These are phyloP conservation scores for Pharnaceum exiguum DNA, from an alignment of 148 eudicot genomes.

Conservation along the genomic window DNA sequence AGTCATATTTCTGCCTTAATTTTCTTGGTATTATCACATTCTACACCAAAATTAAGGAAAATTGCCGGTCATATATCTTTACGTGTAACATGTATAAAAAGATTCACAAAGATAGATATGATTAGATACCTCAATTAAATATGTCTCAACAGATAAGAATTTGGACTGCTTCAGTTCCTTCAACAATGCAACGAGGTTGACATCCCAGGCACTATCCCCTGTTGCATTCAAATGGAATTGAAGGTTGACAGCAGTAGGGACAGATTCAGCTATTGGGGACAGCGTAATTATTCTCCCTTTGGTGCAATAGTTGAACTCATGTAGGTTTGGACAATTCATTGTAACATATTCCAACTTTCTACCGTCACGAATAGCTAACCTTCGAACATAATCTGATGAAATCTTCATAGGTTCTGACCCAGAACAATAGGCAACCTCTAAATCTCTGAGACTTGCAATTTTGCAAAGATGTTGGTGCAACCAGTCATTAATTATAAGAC, in stretches of 20 bases:
- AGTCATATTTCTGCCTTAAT: background rate
- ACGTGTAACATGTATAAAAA: background rate
- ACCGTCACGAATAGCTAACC: background rate
- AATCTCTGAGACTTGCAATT: background rate
- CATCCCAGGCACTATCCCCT: background rate
- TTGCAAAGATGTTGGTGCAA: background rate
- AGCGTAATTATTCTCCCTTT: background rate
- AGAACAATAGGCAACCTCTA: background rate
- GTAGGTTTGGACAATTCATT: background rate
- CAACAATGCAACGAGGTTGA: background rate
- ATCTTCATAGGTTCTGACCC: background rate
- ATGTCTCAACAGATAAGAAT: background rate
- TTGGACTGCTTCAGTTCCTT: background rate
- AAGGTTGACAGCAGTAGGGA: background rate
- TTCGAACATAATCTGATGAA: background rate
- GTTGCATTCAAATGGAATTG: background rate
- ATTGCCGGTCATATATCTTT: background rate
- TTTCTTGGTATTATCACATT: background rate
- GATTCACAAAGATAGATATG: too few relatives aligned
- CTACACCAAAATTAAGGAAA: background rate
- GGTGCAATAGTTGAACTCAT: background rate
- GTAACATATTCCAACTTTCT: background rate
- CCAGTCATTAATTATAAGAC: background rate
- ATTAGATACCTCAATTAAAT: background rate
- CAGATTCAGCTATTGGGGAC: background rate